Base-by-base conservation (phyloP, 108 stramenopile species). In the Skeletonema tropicum region DNA sequence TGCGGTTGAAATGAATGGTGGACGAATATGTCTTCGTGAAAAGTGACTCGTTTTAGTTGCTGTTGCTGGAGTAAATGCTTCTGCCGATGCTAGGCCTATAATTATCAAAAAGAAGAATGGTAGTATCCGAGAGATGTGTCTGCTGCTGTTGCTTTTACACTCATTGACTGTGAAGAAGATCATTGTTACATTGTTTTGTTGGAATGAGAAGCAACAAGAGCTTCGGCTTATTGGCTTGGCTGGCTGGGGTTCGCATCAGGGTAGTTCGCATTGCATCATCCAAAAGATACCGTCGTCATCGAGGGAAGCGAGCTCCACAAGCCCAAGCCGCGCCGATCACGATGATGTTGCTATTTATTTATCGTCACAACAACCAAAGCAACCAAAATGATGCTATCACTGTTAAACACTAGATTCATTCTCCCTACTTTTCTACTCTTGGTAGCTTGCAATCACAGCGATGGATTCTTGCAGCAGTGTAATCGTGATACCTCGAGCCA, bases 21-120 rank as follows among this genome's bases (percentile, higher is more conserved):
- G 5, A 7, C 52, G 52, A 55, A 23, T 23, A 55, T 55, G 3
- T 55, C 52, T 55, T 25, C 10, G 52, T 55, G 52, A 15, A 23
- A 55, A 55, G 52, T 55, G 52, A 25, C 4, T 45, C 3, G 41
- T 42, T 42, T 42, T 42, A 14, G 14, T n/a, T n/a, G n/a, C n/a
- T 29, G 26, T 45, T 45, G 42, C 42, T 45, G 52, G 10, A 23
- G 52, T 5, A 9, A 55, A 55, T 25, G 23, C 52, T 55, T 55
- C 57, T 57, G 55, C 62, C 15, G 62, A 57, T 21, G 62, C 52
- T 57, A 57, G 10, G 45, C 46, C 62, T 1, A 57, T 49, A 6
- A 3, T 49, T 0, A 45, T 4, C 15, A 55, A 55, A 23, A 55
- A 6, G 19, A 23, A 2, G 23, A 55, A 5, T 2, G 7, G 52